Evolutionary conservation across 345 rosid species (phyloP), one percentile per base, ranked within the genome.

Genomic region (Odontarrhena argentea): DNA sequence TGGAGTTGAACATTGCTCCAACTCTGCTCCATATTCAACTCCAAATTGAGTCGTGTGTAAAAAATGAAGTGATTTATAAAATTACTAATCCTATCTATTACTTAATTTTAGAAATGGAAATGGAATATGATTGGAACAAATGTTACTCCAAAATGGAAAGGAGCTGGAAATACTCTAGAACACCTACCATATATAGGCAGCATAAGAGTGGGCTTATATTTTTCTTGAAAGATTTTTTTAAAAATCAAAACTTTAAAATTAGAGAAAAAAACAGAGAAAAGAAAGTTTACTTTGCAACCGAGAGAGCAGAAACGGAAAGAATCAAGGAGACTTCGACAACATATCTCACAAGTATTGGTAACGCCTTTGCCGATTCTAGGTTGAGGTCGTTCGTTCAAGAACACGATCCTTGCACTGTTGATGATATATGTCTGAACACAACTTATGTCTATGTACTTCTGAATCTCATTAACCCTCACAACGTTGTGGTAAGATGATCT

Each of bases 401-500:
- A 92, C 60, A 92, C 94, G 53, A 88, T 87, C 74, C 85, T 92
- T 70, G 98, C 96, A 14, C 98, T 92, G 68, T 92, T 92, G 74
- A 92, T 92, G 47, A 88, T 78, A 76, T 92, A 92, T 4, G 98
- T 92, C 79, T 92, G 98, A 34, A 92, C 87, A 57, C 87, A 80
- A 2, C 94, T 81, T 7, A 87, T 88, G 75, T 92, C 98, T 53
- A 92, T 83, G 79, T 74, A 85, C 81, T 78, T 92, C 76, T 87
- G 94, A 47, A 92, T 88, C 81, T 92, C 98, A 25, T 84, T 85
- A 24, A 92, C 96, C 28, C 98, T 76, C 75, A 92, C 93, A 43
- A 92, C 98, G 86, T 92, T 87, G 48, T 92, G 96, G 82, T 92
- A 92, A 0, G 98, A 92, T 6, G 98, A 92, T 70, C 98, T 81